Evolutionary conservation across 495 filamentous ascomycete species (phyloP), one percentile per base, ranked within the genome.

Genomic region (Tuber indicum): DNA sequence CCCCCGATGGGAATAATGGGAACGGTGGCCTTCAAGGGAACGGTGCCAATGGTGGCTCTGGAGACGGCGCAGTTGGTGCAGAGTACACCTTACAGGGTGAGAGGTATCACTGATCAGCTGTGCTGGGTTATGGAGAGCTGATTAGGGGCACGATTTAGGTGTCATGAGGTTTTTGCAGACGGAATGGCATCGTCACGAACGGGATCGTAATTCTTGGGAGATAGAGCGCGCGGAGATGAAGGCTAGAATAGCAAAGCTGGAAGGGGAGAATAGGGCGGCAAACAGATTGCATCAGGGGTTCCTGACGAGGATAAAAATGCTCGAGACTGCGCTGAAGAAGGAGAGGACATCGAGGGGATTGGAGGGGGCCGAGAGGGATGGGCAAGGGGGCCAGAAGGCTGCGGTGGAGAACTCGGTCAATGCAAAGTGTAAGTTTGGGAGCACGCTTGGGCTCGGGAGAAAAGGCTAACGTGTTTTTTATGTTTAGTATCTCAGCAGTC

Each of bases 191-290:
- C 91, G 93, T 79, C 95, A 98, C 83, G 96, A 99, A 85, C 92
- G 96, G 86, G 96, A 97, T 82, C 91, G 96, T 81, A 99, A 99
- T 85, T 92, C 93, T 36, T 99, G 96, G 96, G 96, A 98, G 83
- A 99, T 99, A 84, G 96, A 99, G 86, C 91, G 93, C 83, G 96
- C 96, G 77, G 96, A 98, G 87, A 99, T 99, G 96, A 98, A 97
- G 86, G 94, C 92, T 78, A 91, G 95, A 84, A 98, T 99, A 85
- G 96, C 94, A n/a, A 91, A 92, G 82, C 88, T 98, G 78, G 96
- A 99, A 84, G 96, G 96, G 75, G 93, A 96, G 73, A 88, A 91
- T 36, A 88, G 94, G 72, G 93, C 93, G 72, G 90, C 91, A 72
- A 96, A 96, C 85, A 91, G 92, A 75, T 86, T 94, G 76, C 93